Base-by-base conservation (phyloP, 192 early-diverging fungal genomes). In the Chytriomyces sp. region DNA sequence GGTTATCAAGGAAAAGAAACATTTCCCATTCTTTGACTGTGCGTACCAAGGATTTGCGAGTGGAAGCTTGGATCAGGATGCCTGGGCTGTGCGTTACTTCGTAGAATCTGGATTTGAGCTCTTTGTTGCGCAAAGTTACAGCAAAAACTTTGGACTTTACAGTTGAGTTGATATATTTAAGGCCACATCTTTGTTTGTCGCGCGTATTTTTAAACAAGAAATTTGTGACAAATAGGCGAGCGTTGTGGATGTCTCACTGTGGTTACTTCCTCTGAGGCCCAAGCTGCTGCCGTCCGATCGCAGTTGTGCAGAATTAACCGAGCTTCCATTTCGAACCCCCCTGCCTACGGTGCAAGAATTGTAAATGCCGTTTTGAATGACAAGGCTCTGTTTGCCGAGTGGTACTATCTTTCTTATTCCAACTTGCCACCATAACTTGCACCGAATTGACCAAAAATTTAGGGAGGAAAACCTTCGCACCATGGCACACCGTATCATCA, bases 61-160 rank as follows among this genome's bases (percentile, higher is more conserved):
- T 9, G 97, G 97, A 59, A 89, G 93, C 81, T 86, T 98, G 18
- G 95, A 95, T 79, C 80, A 89, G 60, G 97, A 99, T 85, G 96
- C 97, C 43, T 91, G 87, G 81, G 94, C 97, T 67, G 92, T 97
- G 49, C 91, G 97, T 18, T 93, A 95, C 82, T 99, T 99, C 89
- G 94, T 94, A 3, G 84, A 91, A 20, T 89, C 91, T 72, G 96
- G 96, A 6, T 95, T 97, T 80, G 96, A 99, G 80, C 74, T 96
- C 75, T 89, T 98, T 64, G 87, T 96, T 7, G 90, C 92, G 45
- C 94, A 99, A 85, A 96, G 94, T 20, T 99, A 93, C 85, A 91
- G 95, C 83, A 99, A 99, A 87, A 99, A 99, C 90, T 93, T 99
- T 90, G 97, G 97, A 16, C 87, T 99, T 48, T 99, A 99, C 83